Conservation (phyloP, 2,329 filamentous ascomycete genomes). For the Claviceps pazoutovae region DNA sequence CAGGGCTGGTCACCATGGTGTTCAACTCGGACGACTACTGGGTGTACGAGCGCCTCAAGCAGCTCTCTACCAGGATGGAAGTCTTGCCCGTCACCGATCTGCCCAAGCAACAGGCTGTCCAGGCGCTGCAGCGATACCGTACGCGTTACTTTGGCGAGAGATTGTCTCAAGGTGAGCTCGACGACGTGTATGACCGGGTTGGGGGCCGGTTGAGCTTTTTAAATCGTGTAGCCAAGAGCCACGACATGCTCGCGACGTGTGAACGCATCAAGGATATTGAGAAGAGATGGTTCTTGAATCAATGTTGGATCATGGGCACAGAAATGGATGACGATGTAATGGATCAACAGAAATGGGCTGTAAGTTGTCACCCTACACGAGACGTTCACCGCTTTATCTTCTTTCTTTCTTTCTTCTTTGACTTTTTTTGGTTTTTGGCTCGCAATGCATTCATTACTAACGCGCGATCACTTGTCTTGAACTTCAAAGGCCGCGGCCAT, state of each 20-base stretch:
- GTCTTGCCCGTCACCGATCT: constrained; percentile 78
- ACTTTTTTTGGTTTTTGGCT: neutral
- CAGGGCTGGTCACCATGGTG: constrained; percentile 78
- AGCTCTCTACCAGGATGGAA: constrained; percentile 87
- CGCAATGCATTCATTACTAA: neutral
- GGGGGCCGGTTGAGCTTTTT: constrained; percentile 82
- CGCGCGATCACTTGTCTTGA: neutral
- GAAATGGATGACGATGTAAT: constrained; percentile 95
- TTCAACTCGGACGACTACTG: constrained; percentile 98
- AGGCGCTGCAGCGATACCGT: constrained; percentile 69
- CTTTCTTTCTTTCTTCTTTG: too few species aligned
- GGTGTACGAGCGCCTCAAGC: constrained; percentile 91
- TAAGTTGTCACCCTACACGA: constrained; percentile 21
- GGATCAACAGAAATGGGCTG: constrained; percentile 92
- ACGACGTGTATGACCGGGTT: constrained; percentile 72
- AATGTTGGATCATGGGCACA: constrained; percentile 58
- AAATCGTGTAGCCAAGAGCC: constrained; percentile 76
- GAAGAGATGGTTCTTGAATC: constrained; percentile 65
- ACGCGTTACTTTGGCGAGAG: constrained; percentile 58
- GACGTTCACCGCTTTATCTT: neutral
- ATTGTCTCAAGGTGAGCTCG: constrained; percentile 40
- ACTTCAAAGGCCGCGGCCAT: constrained; percentile 63
- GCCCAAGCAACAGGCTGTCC: constrained; percentile 61
- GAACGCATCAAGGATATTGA: constrained; percentile 56
- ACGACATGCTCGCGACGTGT: constrained; percentile 68